Conservation (phyloP, 2,329 filamentous ascomycete genomes). For the Metarhizium rileyi region DNA sequence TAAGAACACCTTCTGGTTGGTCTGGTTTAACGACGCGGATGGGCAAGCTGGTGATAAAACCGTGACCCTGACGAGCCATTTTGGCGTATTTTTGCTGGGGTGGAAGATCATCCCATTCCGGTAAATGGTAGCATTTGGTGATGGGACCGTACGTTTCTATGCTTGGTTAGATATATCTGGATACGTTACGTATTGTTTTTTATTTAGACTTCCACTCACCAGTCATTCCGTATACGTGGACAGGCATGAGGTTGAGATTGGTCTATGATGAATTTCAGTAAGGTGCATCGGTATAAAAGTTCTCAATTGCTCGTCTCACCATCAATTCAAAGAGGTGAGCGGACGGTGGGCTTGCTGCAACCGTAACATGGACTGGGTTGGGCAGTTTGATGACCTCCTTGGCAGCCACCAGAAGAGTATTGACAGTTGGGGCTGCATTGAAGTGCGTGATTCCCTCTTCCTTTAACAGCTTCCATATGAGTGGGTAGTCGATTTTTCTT, state of each 20-base stretch:
- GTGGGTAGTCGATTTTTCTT: slow-evolving; percentile 86
- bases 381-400: slow-evolving; percentile 63
- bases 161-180: neutral
- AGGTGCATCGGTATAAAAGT: no score
- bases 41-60: slow-evolving; percentile 74
- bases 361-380: slow-evolving; percentile 71
- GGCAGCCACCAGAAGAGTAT: slow-evolving; percentile 79
- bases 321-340: slow-evolving; percentile 90
- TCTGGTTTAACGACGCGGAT: slow-evolving; percentile 75
- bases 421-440: slow-evolving; percentile 92
- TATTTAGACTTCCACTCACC: slow-evolving; percentile 15
- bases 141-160: slow-evolving; percentile 86
- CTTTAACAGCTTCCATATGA: slow-evolving; percentile 85
- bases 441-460: slow-evolving; percentile 87
- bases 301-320: slow-evolving; percentile 34
- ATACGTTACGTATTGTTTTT: neutral
- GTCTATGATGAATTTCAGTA: slow-evolving; percentile 16
- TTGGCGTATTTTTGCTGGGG: slow-evolving; percentile 69
- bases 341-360: slow-evolving; percentile 84
- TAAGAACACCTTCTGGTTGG: slow-evolving; percentile 47
- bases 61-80: slow-evolving; percentile 93
- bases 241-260: slow-evolving; percentile 71
- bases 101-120: slow-evolving; percentile 69
- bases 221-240: slow-evolving; percentile 84
- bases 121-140: slow-evolving; percentile 84